Conservation (phyloP, 2,329 filamentous ascomycete genomes). For the Scedosporium boydii region DNA sequence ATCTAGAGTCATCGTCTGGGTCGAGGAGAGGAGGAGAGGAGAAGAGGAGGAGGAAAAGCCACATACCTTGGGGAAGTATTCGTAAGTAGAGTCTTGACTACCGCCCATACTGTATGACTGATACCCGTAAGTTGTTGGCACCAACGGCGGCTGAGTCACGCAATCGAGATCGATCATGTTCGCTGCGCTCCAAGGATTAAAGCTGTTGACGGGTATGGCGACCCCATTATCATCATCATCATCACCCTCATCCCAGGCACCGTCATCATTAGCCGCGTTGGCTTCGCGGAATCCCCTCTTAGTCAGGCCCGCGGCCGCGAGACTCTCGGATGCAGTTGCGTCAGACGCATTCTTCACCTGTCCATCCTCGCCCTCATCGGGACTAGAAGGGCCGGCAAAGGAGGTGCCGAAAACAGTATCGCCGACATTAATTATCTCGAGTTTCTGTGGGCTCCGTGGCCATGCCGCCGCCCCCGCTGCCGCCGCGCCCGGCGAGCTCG, state of each 20-base stretch:
- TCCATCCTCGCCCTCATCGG: not conserved
- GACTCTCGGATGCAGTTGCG: not conserved
- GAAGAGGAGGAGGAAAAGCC: not conserved
- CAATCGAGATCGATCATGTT: conserved; percentile 2
- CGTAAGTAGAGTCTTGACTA: conserved; percentile 60
- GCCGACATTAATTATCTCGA: not conserved
- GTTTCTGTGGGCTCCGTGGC: not conserved
- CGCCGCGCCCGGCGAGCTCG: not conserved
- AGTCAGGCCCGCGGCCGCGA: not conserved
- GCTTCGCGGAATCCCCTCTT: conserved; percentile 1
- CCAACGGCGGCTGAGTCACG: conserved; percentile 25
- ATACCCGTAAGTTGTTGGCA: conserved; percentile 29
- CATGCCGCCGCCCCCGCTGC: not conserved
- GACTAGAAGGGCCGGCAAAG: not conserved
- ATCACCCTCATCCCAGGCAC: not conserved
- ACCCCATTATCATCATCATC: not conserved
- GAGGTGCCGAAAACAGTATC: not conserved
- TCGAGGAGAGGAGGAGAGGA: not conserved
- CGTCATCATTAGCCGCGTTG: not conserved
- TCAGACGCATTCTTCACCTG: not conserved
- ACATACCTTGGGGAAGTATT: conserved; percentile 55
- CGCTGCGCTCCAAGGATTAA: not conserved
- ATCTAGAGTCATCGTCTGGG: not conserved
- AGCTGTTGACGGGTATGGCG: not conserved
- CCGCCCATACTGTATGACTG: conserved; percentile 53